Evolutionary conservation across 345 rosid genomes (phyloP).

Genomic region (Microthlaspi erraticum): DNA sequence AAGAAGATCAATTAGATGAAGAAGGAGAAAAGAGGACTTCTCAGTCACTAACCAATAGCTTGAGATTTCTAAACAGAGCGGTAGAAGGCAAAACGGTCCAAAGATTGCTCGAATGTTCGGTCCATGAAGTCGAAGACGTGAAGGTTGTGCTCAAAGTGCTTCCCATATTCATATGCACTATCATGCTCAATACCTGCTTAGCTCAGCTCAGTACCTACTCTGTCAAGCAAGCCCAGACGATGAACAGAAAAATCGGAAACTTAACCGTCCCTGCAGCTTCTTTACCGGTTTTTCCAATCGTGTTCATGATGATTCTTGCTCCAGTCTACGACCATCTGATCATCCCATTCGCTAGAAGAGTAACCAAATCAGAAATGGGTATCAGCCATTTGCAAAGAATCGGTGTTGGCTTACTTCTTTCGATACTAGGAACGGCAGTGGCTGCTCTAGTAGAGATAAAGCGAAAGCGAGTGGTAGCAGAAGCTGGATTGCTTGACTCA

Average conservation of each 20-base stretch:
- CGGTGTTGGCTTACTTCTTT: constrained; percentile 74
- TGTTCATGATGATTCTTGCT: constrained; percentile 78
- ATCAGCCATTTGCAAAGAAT: constrained; percentile 77
- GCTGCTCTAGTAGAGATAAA: constrained; percentile 79
- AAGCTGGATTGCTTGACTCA: constrained; percentile 53
- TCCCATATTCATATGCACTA: constrained; percentile 75
- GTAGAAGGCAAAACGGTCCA: constrained; percentile 34
- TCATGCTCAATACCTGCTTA: constrained; percentile 83
- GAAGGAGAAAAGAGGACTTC: constrained; percentile 24
- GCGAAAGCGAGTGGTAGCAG: constrained; percentile 52
- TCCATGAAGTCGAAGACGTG: constrained; percentile 69
- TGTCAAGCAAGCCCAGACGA: constrained; percentile 76
- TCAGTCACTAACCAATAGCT: constrained; percentile 45
- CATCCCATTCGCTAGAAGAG: constrained; percentile 64
- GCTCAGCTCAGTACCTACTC: constrained; percentile 87
- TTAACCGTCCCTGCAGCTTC: constrained; percentile 78
- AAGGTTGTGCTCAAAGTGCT: constrained; percentile 64
- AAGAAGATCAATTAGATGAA: constrained; percentile 22
- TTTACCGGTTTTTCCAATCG: constrained; percentile 74
- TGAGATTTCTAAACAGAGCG: constrained; percentile 59
- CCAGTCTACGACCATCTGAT: constrained; percentile 70
- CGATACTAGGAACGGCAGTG: constrained; percentile 73
- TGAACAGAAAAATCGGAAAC: constrained; percentile 65
- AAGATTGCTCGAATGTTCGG: constrained; percentile 56
- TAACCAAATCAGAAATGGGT: constrained; percentile 69